Evolutionary conservation across 2,329 filamentous ascomycete species (phyloP).

Genomic region (Mycosphaerella sp.): DNA sequence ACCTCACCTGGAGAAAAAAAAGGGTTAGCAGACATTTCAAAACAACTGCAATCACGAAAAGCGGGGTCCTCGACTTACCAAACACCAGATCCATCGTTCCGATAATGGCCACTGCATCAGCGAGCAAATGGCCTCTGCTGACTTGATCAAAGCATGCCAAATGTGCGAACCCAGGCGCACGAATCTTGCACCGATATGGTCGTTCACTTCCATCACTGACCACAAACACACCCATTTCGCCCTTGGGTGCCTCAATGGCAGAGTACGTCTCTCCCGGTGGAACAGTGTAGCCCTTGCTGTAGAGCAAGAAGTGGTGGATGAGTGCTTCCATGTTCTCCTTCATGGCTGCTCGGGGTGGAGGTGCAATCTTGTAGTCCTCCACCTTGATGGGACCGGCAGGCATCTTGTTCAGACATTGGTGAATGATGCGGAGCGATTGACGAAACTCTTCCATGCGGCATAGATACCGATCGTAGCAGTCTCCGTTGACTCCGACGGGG

Average conservation of each 20-base stretch:
- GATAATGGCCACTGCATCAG: conserved; percentile 95
- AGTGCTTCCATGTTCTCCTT: conserved; percentile 99
- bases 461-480: conserved; percentile 98
- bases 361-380: conserved; percentile 97
- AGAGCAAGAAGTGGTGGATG: conserved; percentile 98
- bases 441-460: conserved; percentile 99
- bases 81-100: conserved; percentile 64
- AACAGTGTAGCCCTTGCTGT: conserved; percentile 96
- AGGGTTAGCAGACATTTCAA: background rate
- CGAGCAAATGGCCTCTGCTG: conserved; percentile 82
- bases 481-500: conserved; percentile 90
- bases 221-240: conserved; percentile 96
- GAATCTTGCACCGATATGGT: conserved; percentile 95
- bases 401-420: conserved; percentile 99
- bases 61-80: conserved; percentile 40
- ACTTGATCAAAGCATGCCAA: conserved; percentile 91
- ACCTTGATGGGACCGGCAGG: conserved; percentile 87
- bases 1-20: background rate
- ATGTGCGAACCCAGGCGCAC: conserved; percentile 94
- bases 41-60: background rate
- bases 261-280: conserved; percentile 97
- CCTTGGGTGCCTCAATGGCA: conserved; percentile 98
- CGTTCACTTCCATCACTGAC: conserved; percentile 95
- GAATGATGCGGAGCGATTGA: conserved; percentile 94
- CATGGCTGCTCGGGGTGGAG: conserved; percentile 94